Percentiles rank a stretch among this genome's conserved stretches.
These are phyloP conservation scores for Xylaria multiplex DNA, from an alignment of 2,329 filamentous ascomycete species.

Conservation along the genomic window DNA sequence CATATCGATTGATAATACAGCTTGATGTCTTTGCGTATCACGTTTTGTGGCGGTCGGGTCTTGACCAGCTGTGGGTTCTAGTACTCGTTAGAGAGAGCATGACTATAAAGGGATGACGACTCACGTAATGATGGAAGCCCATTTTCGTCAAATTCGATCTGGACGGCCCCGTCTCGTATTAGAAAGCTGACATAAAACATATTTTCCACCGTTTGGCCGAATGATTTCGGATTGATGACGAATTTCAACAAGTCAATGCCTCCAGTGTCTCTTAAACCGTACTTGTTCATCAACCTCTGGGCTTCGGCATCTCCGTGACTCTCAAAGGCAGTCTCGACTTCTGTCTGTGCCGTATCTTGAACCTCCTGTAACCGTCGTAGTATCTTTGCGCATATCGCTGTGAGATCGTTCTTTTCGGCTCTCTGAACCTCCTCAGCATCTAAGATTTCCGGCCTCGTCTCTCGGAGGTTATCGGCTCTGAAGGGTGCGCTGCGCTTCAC, in stretches of 20 bases:
- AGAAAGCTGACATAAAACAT: conserved; percentile 96
- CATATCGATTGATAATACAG: conserved; percentile 89
- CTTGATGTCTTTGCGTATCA: conserved; percentile 78
- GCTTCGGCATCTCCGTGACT: conserved; percentile 60
- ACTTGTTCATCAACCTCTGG: conserved; percentile 67
- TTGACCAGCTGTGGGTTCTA: conserved; percentile 53
- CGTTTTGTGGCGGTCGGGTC: conserved; percentile 58
- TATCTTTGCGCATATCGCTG: conserved; percentile 80
- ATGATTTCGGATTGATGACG: conserved; percentile 87
- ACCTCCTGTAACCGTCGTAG: conserved; percentile 66
- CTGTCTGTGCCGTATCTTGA: conserved; percentile 58
- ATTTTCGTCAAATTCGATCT: conserved; percentile 76
- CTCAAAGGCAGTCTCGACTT: conserved; percentile 54
- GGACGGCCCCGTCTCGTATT: conserved; percentile 83
- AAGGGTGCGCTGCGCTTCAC: conserved; percentile 77
- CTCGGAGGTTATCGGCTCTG: conserved; percentile 72
- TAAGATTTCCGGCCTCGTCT: conserved; percentile 82
- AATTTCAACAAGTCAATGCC: conserved; percentile 86
- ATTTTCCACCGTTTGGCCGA: conserved; percentile 95
- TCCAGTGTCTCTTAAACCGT: conserved; percentile 73
- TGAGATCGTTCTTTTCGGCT: conserved; percentile 81
- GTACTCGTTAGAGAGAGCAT: conserved; percentile 34
- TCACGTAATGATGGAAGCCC: conserved; percentile 83
- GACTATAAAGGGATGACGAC: conserved; percentile 50
- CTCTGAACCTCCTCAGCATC: conserved; percentile 77